Conservation (phyloP, 2,329 filamentous ascomycete genomes). For the Exophiala sp. region DNA sequence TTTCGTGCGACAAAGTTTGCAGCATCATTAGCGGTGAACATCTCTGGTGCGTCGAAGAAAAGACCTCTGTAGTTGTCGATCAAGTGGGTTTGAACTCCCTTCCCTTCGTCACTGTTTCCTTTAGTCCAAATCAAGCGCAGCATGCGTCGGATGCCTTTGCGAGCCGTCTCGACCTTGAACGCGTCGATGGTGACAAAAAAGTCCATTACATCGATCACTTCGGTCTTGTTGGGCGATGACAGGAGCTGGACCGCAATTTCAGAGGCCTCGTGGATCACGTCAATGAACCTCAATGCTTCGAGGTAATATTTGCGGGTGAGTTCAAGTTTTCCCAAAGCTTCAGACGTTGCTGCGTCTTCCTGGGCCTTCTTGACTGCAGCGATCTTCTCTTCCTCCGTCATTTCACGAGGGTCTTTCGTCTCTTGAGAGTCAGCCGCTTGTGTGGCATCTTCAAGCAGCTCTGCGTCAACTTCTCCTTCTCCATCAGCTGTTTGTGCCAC, state of each 20-base stretch:
- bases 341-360: slow-evolving; percentile 82
- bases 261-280: slow-evolving; percentile 81
- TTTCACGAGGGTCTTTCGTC: slow-evolving; percentile 66
- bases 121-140: slow-evolving; percentile 98
- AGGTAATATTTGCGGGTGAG: slow-evolving; percentile 85
- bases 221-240: slow-evolving; percentile 93
- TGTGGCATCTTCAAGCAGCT: slow-evolving; percentile 83
- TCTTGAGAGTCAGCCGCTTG: slow-evolving; percentile 40
- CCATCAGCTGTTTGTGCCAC: slow-evolving; percentile 62
- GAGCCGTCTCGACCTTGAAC: slow-evolving; percentile 92
- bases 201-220: slow-evolving; percentile 98
- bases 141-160: slow-evolving; percentile 90
- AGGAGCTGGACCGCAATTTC: slow-evolving; percentile 79
- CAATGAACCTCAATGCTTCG: slow-evolving; percentile 92
- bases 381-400: slow-evolving; percentile 76
- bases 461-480: slow-evolving; percentile 70
- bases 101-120: slow-evolving; percentile 97
- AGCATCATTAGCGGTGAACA: slow-evolving; percentile 81
- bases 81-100: slow-evolving; percentile 92
- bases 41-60: slow-evolving; percentile 91
- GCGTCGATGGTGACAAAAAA: slow-evolving; percentile 95
- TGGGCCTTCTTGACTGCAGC: slow-evolving; percentile 73
- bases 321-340: slow-evolving; percentile 82
- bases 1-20: slow-evolving; percentile 95
- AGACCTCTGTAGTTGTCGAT: slow-evolving; percentile 95